A percentile compares a stretch with the other conserved stretches of the same genome.
Conservation (phyloP, 805 yeast species). For the Candida sanyiensis region DNA sequence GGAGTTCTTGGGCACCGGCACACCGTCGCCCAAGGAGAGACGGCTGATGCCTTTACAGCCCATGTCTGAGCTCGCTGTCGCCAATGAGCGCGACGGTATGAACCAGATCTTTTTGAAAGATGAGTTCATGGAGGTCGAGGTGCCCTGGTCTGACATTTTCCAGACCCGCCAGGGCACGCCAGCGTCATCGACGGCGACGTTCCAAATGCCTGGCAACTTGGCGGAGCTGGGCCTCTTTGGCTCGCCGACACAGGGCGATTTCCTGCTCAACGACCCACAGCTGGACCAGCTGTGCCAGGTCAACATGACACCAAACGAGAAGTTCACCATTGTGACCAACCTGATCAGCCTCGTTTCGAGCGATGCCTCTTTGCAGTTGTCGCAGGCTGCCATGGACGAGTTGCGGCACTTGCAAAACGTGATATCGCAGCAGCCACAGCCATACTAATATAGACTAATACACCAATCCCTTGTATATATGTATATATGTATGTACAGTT, state of each 20-base stretch:
- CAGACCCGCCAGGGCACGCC: slow-evolving; percentile 1
- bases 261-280: too few relatives aligned
- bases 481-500: neutral
- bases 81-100: neutral
- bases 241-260: too few relatives aligned
- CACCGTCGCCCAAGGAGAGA: neutral
- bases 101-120: slow-evolving; percentile 5
- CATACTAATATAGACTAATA: neutral
- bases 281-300: neutral
- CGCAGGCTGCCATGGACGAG: slow-evolving; percentile 9
- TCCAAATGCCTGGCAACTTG: too few relatives aligned
- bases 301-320: slow-evolving; percentile 3
- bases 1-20: neutral
- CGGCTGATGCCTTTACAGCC: slow-evolving; percentile 14
- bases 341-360: slow-evolving; percentile 11
- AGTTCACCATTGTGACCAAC: slow-evolving; percentile 9
- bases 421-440: neutral
- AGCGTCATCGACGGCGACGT: too few relatives aligned
- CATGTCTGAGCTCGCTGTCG: slow-evolving; percentile 20
- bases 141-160: slow-evolving; percentile 8
- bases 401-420: slow-evolving; percentile 4
- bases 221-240: too few relatives aligned
- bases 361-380: slow-evolving; percentile 6
- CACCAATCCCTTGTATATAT: neutral
- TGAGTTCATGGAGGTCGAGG: slow-evolving; percentile 9